Evolutionary conservation across 2,329 filamentous ascomycete genomes (phyloP).

Genomic region (Periconia sp.): DNA sequence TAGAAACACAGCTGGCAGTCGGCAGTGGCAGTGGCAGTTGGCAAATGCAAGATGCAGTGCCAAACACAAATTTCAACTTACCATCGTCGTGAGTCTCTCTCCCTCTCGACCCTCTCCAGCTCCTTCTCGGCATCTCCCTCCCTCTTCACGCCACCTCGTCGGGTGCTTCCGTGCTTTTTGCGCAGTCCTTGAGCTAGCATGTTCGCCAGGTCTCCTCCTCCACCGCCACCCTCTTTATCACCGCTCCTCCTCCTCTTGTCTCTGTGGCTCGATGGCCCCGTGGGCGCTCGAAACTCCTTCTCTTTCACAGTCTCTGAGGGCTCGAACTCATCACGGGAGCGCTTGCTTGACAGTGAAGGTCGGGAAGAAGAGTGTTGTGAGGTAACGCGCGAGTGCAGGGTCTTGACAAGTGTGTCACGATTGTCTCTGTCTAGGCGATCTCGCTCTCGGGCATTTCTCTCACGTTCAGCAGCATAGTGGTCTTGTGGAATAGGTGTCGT

Average conservation of each 20-base stretch:
- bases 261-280: conserved; percentile 37
- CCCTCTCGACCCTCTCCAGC: conserved; percentile 39
- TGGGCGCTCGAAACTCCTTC: too few relatives aligned
- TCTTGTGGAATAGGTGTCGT: conserved; percentile 47
- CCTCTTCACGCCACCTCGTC: conserved; percentile 39
- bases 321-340: conserved; percentile 34
- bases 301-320: too few relatives aligned
- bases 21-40: too few relatives aligned
- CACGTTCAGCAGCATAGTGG: conserved; percentile 73
- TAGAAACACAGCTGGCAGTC: too few relatives aligned
- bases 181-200: conserved; percentile 36
- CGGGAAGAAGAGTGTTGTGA: conserved; percentile 21
- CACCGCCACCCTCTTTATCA: conserved; percentile 13
- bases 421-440: conserved; percentile 32
- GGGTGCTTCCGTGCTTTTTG: conserved; percentile 34
- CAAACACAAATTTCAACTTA: too few relatives aligned
- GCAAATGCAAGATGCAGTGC: too few relatives aligned
- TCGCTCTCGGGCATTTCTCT: conserved; percentile 49
- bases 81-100: conserved; percentile 31
- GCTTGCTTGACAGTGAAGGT: conserved; percentile 30
- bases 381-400: conserved; percentile 23
- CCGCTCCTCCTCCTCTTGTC: conserved; percentile 38
- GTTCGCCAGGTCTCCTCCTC: conserved; percentile 34
- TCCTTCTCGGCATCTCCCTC: conserved; percentile 41
- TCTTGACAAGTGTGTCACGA: conserved; percentile 14